Evolutionary conservation across 768 basidiomycete species (phyloP), one percentile per base, ranked within the genome.

Genomic region (Tricholoma furcatifolium): DNA sequence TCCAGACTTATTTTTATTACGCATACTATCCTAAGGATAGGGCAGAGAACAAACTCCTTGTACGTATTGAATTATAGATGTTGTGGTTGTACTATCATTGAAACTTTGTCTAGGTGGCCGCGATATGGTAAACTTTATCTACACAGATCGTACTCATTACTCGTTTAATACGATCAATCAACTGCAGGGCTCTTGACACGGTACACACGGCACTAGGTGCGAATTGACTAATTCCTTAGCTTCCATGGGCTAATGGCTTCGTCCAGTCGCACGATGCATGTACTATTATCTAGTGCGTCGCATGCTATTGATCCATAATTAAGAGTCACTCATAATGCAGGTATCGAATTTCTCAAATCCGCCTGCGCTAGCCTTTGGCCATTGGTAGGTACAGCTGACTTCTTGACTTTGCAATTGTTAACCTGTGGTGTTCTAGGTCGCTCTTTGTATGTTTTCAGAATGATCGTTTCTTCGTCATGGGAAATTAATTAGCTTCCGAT

Each of bases 331-430:
- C 14, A 34, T 32, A 3, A 36, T 18, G 17, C 27, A 73, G 74
- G 65, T 76, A 18, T 66, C 67, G 34, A 75, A 71, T 55, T 76
- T 68, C 50, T 61, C 61, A 31, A 70, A 75, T 53, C 65, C 67
- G 4, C n/a, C 47, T 1, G 72, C 65, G 7, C 63, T 76, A 6
- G 66, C 44, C 4, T 23, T 54, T 32, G 73, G 71, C 1, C 66
- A 72, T 50, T 77, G 76, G 75, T 76, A 50, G 42, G 62, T 51
- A 21, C 24, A 4, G 18, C 34, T 48, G 23, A 35, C 38, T 14
- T 1, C 3, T 40, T 3, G 18, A 11, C 18, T 15, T 5, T 3
- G 11, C 12, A 18, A 3, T 41, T 43, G 23, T 15, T 47, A 9
- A n/a, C 35, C 3, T 43, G 5, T 15, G 17, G 32, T 47, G 14